Percentiles rank a stretch among this genome's conserved stretches.
Conservation (phyloP, 2,329 filamentous ascomycete genomes). For the Nothomitra cinnamomea region DNA sequence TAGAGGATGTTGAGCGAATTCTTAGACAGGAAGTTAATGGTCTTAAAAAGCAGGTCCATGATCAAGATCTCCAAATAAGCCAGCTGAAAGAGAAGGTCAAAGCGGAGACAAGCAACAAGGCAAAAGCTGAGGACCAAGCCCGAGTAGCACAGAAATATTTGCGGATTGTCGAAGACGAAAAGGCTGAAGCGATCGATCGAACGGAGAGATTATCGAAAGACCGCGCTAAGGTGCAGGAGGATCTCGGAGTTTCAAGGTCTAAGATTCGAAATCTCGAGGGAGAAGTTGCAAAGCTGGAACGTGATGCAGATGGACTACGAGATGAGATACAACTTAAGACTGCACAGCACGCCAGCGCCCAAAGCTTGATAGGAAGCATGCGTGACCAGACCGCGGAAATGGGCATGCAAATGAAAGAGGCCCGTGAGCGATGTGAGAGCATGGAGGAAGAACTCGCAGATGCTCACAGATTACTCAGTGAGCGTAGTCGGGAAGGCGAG, state of each 20-base stretch:
- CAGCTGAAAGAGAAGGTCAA: constrained; percentile 61
- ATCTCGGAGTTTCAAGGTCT: constrained; percentile 38
- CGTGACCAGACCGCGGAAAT: constrained; percentile 82
- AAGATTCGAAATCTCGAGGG: constrained; percentile 59
- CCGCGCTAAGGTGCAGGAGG: constrained; percentile 53
- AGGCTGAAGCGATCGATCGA: constrained; percentile 56
- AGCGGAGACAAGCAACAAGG: constrained; percentile 52
- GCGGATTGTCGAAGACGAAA: constrained; percentile 60
- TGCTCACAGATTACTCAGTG: constrained; percentile 67
- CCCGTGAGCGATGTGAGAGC: constrained; percentile 62
- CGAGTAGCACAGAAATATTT: constrained; percentile 59
- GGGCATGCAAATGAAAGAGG: constrained; percentile 79
- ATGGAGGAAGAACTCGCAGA: constrained; percentile 86
- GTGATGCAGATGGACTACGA: constrained; percentile 48
- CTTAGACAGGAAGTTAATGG: constrained; percentile 55
- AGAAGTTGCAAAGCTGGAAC: constrained; percentile 48
- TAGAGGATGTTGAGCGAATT: constrained; percentile 72
- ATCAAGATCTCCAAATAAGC: constrained; percentile 65
- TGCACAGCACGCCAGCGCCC: constrained; percentile 70
- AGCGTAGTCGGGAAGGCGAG: constrained; percentile 81
- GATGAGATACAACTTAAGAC: constrained; percentile 75
- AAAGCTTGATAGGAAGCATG: constrained; percentile 79
- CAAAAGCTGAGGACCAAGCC: constrained; percentile 64
- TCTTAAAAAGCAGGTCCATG: constrained; percentile 50
- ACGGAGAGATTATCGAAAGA: constrained; percentile 57